Evolutionary conservation across 306 rosid species (phyloP), one percentile per base, ranked within the genome.

Genomic region (Coriaria nepalensis): DNA sequence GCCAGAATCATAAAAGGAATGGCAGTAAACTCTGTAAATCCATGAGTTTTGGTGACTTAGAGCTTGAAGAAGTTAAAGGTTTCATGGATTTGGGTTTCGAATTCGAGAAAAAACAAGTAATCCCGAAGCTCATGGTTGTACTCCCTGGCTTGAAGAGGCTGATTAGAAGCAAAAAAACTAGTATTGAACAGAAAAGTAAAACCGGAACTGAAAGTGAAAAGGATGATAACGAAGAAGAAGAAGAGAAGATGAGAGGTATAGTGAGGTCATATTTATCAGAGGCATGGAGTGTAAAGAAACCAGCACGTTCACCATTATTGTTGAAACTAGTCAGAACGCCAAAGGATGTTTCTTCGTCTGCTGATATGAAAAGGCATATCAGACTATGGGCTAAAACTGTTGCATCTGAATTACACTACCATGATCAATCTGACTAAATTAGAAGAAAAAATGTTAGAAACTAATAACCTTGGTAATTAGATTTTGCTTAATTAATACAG

Each of bases 1-100:
- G 0, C 8, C 49, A 11, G n/a, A 33, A 6, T 35, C 44, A 49
- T 5, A 34, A 8, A 0, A 45, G 12, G 39, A 15, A 38, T 13
- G 47, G 50, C 4, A 45, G 54, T 41, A 73, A 49, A 58, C 66
- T 87, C 8, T 39, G 56, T 9, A 87, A 87, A 52, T 69, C 83
- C 20, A 73, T 71, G 75, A 87, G 87, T 64, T 47, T 73, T 13
- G 78, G 82, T 43, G 87, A 87, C 41, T 83, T 87, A 9, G 96
- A 87, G 53, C 71, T 87, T 2, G 84, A 83, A 65, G 96, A 87
- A 76, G 77, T 83, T 6, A 75, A 83, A 63, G 96, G 96, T 49
- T 83, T 87, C 47, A 75, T 75, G 76, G 93, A 87, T 66, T 68
- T 87, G 6, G 96, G 96, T 15, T 87, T 87, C 66, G 59, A 41